Evolutionary conservation across 2,329 filamentous ascomycete species (phyloP).

Genomic region (Colletotrichum lentis): DNA sequence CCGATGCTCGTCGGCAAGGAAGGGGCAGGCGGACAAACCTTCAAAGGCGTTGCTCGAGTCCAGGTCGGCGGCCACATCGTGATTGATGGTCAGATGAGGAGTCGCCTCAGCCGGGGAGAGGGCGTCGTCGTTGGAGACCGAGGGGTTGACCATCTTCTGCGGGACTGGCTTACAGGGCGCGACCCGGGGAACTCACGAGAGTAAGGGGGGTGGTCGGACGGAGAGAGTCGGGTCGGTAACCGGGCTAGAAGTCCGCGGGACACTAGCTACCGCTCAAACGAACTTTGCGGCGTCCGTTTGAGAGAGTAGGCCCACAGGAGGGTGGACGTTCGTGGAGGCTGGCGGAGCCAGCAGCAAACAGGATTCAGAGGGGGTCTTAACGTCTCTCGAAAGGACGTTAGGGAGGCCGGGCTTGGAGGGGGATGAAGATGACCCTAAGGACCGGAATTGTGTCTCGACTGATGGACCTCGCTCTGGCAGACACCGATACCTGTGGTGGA

Average conservation of each 20-base stretch:
- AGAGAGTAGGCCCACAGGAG: constrained; percentile 96
- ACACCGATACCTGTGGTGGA: constrained; percentile 82
- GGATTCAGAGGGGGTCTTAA: constrained; percentile 52
- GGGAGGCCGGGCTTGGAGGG: constrained; percentile 85
- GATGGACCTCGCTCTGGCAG: constrained; percentile 70
- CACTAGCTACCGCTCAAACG: constrained; percentile 98
- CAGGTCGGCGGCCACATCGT: constrained; percentile 88
- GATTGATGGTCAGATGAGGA: constrained; percentile 94
- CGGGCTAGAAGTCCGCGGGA: constrained; percentile 74
- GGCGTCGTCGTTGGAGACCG: constrained; percentile 82
- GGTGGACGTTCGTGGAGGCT: constrained; percentile 71
- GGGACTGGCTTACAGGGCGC: constrained; percentile 31
- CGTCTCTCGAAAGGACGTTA: constrained; percentile 82
- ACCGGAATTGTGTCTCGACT: constrained; percentile 85
- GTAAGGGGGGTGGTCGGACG: constrained; percentile 9
- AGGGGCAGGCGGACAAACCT: constrained; percentile 60
- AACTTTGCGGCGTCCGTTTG: constrained; percentile 92
- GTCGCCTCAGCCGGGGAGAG: constrained; percentile 84
- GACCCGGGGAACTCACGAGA: constrained; percentile 40
- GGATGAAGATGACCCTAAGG: constrained; percentile 81
- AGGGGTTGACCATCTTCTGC: constrained; percentile 76
- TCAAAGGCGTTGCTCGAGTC: constrained; percentile 98
- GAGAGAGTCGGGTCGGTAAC: constrained; percentile 11
- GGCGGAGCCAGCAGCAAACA: constrained; percentile 84
- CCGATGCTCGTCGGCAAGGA: neutral